These are phyloP conservation scores for Herpetomonas tarakana DNA, from an alignment of 208 protist species.

Conservation along the genomic window DNA sequence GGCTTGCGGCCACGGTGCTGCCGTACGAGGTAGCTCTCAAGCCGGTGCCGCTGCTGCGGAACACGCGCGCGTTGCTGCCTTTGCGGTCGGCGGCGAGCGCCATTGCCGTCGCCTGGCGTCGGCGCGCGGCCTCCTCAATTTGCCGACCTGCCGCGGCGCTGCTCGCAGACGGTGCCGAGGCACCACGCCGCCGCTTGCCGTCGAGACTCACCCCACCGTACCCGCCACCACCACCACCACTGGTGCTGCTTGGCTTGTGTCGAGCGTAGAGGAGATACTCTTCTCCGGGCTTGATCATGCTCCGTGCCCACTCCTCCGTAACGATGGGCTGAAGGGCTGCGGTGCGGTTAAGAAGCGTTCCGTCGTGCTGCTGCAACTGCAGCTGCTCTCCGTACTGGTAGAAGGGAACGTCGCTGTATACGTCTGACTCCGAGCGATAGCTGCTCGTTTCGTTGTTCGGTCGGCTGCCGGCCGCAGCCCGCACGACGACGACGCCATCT, in stretches of 20 bases:
- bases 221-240: constrained; percentile 7
- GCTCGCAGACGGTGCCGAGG: neutral
- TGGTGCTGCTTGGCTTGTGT: constrained; percentile 4
- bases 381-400: no score
- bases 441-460: no score
- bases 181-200: constrained; percentile 8
- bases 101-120: neutral
- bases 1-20: neutral
- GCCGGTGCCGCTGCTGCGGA: neutral
- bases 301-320: constrained; percentile 74
- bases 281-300: constrained; percentile 68
- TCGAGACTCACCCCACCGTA: constrained; percentile 11
- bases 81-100: neutral
- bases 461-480: no score
- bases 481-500: no score
- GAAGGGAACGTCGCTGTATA: no score
- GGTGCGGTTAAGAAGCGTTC: neutral
- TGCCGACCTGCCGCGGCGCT: neutral
- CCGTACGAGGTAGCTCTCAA: neutral
- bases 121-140: neutral
- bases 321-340: constrained; percentile 31
- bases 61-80: neutral
- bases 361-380: no score
- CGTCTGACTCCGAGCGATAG: no score
- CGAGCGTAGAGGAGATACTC: constrained; percentile 65